phyloP scores from a whole-genome alignment of 2,329 filamentous ascomycete species.

The Capronia americana region DNA sequence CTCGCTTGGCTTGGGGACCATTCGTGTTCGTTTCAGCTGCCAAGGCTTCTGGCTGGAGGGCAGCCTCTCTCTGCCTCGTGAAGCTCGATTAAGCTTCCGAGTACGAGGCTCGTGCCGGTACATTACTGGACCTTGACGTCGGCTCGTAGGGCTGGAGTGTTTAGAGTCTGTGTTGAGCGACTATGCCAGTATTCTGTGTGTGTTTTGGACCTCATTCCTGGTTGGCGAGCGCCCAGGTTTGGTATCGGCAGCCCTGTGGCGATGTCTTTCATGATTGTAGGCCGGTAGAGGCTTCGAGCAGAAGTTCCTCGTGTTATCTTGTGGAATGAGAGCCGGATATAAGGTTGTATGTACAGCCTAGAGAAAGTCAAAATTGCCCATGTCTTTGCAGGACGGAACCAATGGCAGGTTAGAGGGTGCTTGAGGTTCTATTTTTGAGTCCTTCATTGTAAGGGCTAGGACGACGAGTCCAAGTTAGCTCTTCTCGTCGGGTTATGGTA shows the following conservation, averaged over 20 bases:
- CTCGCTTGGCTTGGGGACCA: background rate
- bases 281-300: background rate
- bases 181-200: background rate
- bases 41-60: background rate
- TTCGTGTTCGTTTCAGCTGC: constrained; percentile 13
- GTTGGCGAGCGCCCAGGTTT: background rate
- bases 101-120: constrained; percentile 1
- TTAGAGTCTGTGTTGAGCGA: background rate
- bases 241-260: background rate
- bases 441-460: background rate
- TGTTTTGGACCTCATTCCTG: background rate
- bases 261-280: background rate
- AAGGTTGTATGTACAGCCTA: background rate
- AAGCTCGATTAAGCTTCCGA: constrained; percentile 8
- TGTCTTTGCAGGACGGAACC: too few species aligned
- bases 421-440: background rate
- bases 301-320: background rate
- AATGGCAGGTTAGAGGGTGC: background rate
- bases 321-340: background rate
- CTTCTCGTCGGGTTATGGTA: too few species aligned
- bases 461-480: background rate
- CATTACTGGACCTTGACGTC: background rate
- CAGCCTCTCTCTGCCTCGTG: background rate
- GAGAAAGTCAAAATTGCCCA: background rate
- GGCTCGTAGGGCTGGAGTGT: background rate